Evolutionary conservation across 192 early-diverging fungal genomes (phyloP), one percentile per base, ranked within the genome.

Genomic region (Backusella westeae): DNA sequence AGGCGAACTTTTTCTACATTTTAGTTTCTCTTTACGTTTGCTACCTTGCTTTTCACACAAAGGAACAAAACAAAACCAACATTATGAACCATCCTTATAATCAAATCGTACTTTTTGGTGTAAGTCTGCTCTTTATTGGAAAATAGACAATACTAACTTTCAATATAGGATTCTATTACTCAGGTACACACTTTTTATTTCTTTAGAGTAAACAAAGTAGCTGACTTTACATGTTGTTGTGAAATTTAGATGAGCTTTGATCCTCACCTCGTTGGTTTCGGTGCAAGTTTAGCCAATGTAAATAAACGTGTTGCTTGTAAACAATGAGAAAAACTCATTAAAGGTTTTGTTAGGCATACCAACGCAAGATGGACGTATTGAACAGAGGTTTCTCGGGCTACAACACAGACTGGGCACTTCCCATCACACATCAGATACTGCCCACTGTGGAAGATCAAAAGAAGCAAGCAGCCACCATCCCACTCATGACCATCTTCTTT

Each of bases 351-450:
- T 70, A 90, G 70, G 63, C 76, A 7, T 96, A 92, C 72, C 85
- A 87, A 71, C 90, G 93, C 23, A 89, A 87, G 70, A 74, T 93
- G 39, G 95, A 96, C 71, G 83, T 97, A 8, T 75, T 96, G 12
- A 94, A 93, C 72, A 87, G 95, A 12, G 96, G 96, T 2, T 95
- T 89, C 74, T 87, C 90, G n/a, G 95, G 92, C 12, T 95, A 91
- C 83, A 95, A 90, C 68, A 90, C 93, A 4, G 87, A 85, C 49
- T 80, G 85, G 72, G 88, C 86, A 2, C 82, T 87, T 35, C 77
- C 86, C 12, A 65, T 95, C 14, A 84, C 91, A 1, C 77, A 75
- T 2, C 78, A 83, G 42, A 78, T 93, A 32, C 80, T 96, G 0
- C 88, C 86, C 14, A 83, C 77, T 26, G 69, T 76, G 19, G 49